phyloP scores from a whole-genome alignment of 2,329 filamentous ascomycete genomes.

The Herpomyces periplanetae region DNA sequence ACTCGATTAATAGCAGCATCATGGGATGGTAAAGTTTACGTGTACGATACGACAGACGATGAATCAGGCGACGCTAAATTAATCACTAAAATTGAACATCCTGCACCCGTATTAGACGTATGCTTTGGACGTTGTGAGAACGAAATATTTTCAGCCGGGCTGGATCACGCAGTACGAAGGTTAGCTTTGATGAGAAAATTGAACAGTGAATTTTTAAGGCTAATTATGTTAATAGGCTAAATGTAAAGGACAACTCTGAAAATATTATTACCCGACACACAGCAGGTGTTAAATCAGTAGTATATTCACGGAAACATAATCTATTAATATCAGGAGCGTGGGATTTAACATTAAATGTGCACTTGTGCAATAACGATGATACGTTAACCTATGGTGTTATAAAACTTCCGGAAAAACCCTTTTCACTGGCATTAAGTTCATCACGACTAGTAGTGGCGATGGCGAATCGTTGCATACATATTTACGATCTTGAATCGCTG shows the following conservation, averaged over 20 bases:
- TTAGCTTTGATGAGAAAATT: slow-evolving; percentile 7
- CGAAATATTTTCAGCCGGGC: slow-evolving; percentile 45
- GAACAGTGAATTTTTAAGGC: too few relatives aligned
- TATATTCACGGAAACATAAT: slow-evolving; percentile 33
- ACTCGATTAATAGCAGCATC: slow-evolving; percentile 52
- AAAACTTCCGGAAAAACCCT: slow-evolving; percentile 43
- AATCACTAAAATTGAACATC: slow-evolving; percentile 32
- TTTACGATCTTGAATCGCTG: slow-evolving; percentile 49
- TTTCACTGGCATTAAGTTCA: slow-evolving; percentile 34
- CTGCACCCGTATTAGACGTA: slow-evolving; percentile 53
- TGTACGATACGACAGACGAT: slow-evolving; percentile 28
- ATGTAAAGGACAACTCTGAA: slow-evolving; percentile 29
- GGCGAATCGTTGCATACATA: slow-evolving; percentile 65
- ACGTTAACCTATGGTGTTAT: slow-evolving; percentile 30
- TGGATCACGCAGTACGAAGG: slow-evolving; percentile 56
- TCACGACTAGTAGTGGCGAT: slow-evolving; percentile 81
- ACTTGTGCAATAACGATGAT: slow-evolving; percentile 17
- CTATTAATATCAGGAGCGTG: slow-evolving; percentile 65
- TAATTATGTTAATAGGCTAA: slow-evolving; percentile 12
- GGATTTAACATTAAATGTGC: slow-evolving; percentile 63
- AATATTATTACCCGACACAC: slow-evolving; percentile 37
- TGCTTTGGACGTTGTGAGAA: slow-evolving; percentile 53
- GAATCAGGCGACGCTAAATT: slow-evolving; percentile 19
- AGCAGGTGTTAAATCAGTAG: slow-evolving; percentile 40
- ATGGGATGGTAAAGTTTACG: slow-evolving; percentile 69